Base-by-base conservation (phyloP, 768 basidiomycete species). In the Lactarius tabidus region DNA sequence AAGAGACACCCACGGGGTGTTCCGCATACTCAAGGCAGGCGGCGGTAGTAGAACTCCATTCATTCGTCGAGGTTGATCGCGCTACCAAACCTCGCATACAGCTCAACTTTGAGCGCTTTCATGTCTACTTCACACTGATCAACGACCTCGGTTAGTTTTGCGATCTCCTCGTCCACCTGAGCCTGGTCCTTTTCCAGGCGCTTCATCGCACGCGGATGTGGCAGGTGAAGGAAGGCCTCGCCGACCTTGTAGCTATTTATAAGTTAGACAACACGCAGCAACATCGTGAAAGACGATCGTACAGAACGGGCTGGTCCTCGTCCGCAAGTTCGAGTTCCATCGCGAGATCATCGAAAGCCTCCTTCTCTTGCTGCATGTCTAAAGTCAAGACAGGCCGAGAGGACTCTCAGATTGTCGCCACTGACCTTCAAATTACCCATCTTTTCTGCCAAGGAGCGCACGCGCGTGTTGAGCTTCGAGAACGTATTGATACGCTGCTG, bases 21-120 rank as follows among this genome's bases (percentile, higher is more conserved):
- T 45, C 17, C 41, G 41, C 54, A 55, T 35, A 39, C 26, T 39
- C 35, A 39, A 26, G 26, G 48, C 48, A 51, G 29, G 41, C 14
- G 18, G 41, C 14, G 12, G 57, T 20, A 38, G 28, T 15, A 39
- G 35, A 51, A 43, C 18, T 43, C 23, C 56, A 54, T 52, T 73
- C 71, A 90, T 72, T 91, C 91, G 74, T 96, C 94, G 54, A 97
- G 83, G 75, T 97, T 97, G 76, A 96, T 96, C 43, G 94, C 90
- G 48, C 82, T 85, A 23, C 95, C 95, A 73, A 98, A 98, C 76
- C 95, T 95, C 31, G 91, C 91, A 72, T 97, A 97, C 61, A 95
- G 73, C 0, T 79, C 73, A 48, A 89, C 82, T 74, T 95, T 95
- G 52, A 94, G 84, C 59, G 83, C 83, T 72, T 90, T 89, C 91